phyloP scores from a whole-genome alignment of 176 grass and related monocot species.

The Hordeum vulgare region MorexV3_pseudomolecules_assembly NC_058519.1:140489781-140490280 shows the following conservation, averaged over 20 bases:
- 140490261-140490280: not conserved
- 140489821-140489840: conserved; percentile 78
- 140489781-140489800: conserved; percentile 71
- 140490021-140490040: conserved; percentile 20
- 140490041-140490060: conserved; percentile 16
- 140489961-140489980: conserved; percentile 75
- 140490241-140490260: not conserved
- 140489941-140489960: conserved; percentile 69
- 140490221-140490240: not conserved
- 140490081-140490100: conserved; percentile 36
- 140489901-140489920: conserved; percentile 45
- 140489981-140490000: conserved; percentile 46
- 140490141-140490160: conserved; percentile 13
- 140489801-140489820: conserved; percentile 78
- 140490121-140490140: conserved; percentile 12
- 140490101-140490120: conserved; percentile 21
- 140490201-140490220: not conserved
- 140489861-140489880: conserved; percentile 62
- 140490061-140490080: conserved; percentile 3
- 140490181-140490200: conserved; percentile 17
- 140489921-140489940: conserved; percentile 57
- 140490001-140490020: conserved; percentile 22
- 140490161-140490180: not conserved
- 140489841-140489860: conserved; percentile 71
- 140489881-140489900: conserved; percentile 48